Percentiles rank a stretch among this genome's conserved stretches.
These are phyloP conservation scores for Hyaloperonospora brassicae DNA, from an alignment of 352 stramenopile genomes.

Conservation along the genomic window DNA sequence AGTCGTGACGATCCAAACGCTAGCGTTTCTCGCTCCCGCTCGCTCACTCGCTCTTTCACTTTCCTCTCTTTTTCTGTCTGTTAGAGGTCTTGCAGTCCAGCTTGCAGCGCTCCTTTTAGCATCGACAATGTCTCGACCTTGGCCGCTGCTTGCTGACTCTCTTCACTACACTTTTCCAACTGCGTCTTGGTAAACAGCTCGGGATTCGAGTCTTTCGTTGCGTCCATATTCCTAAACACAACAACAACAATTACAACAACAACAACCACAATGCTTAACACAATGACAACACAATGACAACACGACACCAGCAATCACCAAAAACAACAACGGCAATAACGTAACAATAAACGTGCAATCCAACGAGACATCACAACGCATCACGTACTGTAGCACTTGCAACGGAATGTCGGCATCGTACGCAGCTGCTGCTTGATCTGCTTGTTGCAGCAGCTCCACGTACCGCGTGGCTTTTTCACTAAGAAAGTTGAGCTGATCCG, in stretches of 20 bases:
- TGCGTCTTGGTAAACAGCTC: conserved; percentile 62
- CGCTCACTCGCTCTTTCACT: too few species aligned
- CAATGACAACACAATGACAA: not conserved
- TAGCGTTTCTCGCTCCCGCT: too few species aligned
- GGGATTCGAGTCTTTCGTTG: conserved; percentile 45
- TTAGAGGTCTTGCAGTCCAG: conserved; percentile 19
- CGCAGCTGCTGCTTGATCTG: conserved; percentile 32
- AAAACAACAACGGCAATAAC: too few species aligned
- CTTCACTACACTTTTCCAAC: conserved; percentile 51
- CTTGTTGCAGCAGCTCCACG: conserved; percentile 48
- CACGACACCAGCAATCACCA: too few species aligned
- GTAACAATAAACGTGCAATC: too few species aligned
- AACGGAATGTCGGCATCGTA: conserved; percentile 58
- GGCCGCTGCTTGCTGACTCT: conserved; percentile 35
- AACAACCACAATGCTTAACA: not conserved
- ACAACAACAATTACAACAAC: not conserved
- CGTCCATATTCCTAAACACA: conserved; percentile 38
- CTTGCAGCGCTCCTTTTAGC: conserved; percentile 45
- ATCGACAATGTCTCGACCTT: conserved; percentile 49
- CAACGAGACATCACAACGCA: not conserved
- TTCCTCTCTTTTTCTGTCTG: too few species aligned
- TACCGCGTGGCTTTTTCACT: conserved; percentile 52
- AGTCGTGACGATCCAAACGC: too few species aligned
- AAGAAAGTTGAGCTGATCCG: conserved; percentile 52
- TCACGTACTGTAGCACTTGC: conserved; percentile 30